Conservation (phyloP, 2,329 filamentous ascomycete species). For the Fusarium xyrophilum region DNA sequence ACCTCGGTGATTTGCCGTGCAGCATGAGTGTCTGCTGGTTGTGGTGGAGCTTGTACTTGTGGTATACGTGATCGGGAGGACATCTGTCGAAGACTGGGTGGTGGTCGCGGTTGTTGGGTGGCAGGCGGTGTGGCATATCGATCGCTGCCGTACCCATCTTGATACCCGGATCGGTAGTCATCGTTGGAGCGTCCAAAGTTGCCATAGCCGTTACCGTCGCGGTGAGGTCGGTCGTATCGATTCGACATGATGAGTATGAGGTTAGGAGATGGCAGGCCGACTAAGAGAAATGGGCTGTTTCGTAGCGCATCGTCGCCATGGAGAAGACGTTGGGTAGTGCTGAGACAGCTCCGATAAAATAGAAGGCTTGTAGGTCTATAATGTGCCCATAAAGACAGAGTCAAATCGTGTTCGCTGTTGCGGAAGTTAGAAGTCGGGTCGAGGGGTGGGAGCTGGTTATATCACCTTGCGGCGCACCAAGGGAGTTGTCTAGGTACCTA, state of each 20-base stretch:
- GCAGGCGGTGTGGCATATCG: slow-evolving; percentile 49
- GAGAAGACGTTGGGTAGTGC: neutral
- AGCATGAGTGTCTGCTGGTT: slow-evolving; percentile 52
- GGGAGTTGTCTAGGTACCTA: neutral
- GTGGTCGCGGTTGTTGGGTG: slow-evolving; percentile 41
- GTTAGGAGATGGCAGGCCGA: slow-evolving; percentile 16
- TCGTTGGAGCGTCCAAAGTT: slow-evolving; percentile 52
- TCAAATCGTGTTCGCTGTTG: neutral
- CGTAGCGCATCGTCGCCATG: slow-evolving; percentile 36
- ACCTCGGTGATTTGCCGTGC: slow-evolving; percentile 68
- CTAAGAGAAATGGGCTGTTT: slow-evolving; percentile 24
- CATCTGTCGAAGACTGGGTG: slow-evolving; percentile 45
- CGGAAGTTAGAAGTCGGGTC: slow-evolving; percentile 19
- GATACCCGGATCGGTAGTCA: slow-evolving; percentile 51
- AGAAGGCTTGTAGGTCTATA: no score
- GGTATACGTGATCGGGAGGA: slow-evolving; percentile 48
- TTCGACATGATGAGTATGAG: slow-evolving; percentile 54
- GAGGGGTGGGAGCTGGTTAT: slow-evolving; percentile 24
- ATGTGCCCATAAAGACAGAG: neutral
- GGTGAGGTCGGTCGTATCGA: slow-evolving; percentile 55
- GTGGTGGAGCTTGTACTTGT: slow-evolving; percentile 15
- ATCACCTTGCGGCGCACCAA: slow-evolving; percentile 16
- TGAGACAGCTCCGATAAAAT: neutral
- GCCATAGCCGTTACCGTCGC: slow-evolving; percentile 54
- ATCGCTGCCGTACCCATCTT: slow-evolving; percentile 54